Base-by-base conservation (phyloP, 352 stramenopile genomes). In the Phytophthora litchii region DNA sequence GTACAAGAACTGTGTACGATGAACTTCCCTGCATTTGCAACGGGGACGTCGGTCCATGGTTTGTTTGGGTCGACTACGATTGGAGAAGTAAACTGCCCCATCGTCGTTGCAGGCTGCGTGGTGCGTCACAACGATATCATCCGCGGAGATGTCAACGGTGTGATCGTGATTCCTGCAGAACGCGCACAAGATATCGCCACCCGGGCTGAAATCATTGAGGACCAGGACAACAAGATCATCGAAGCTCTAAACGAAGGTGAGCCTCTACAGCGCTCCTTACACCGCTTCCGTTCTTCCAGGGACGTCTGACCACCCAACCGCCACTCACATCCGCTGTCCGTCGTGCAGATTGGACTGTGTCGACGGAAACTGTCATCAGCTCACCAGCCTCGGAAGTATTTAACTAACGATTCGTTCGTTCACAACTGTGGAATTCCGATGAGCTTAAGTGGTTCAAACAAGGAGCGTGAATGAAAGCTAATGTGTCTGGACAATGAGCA, bases 91-190 rank as follows among this genome's bases (percentile, higher is more conserved):
- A 84, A 83, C 25, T 73, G 70, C 21, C 80, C 83, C 3, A 72
- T 94, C 21, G 74, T 88, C 1, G 78, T 94, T 36, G 68, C 79
- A 11, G 85, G 81, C 37, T 92, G 85, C 53, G 81, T 94, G 19
- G 83, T 94, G 45, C 83, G 85, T 44, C 87, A 81, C 40, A 70
- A 70, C 21, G 85, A 94, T 54, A 91, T 94, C 51, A 89, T 94
- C 47, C 85, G 82, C 21, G 85, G 76, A 14, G 85, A 94, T 56
- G 74, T 92, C 43, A 94, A 94, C 60, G 85, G 85, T 23, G 85
- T 92, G 19, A 57, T 94, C 35, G 85, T 92, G 43, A 84, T 94
- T 52, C 85, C 85, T 6, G 66, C 65, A 10, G 85, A 94, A 49
- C 78, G 76, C 12, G 85, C 85, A 20, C 74, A 75, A 54, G 83